These are phyloP conservation scores for Dipodascus geniculatus DNA, from an alignment of 805 yeast species.

Conservation along the genomic window DNA sequence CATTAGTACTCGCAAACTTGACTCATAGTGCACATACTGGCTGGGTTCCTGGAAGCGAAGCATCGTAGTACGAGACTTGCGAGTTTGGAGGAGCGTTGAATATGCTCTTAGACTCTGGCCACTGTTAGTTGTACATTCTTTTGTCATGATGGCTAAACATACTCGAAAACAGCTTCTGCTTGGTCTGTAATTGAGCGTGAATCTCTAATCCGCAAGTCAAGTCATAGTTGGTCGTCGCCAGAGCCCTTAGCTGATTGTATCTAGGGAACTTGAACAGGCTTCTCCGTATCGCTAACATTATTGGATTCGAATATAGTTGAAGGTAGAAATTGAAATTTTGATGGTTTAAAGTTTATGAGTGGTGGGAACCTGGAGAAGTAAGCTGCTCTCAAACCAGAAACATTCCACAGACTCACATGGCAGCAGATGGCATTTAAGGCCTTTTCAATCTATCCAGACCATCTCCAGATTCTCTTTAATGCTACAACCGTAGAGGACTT, in stretches of 20 bases:
- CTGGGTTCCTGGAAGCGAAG: constrained; percentile 86
- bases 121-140: constrained; percentile 9
- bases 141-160: constrained; percentile 2
- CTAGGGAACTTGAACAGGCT: not conserved
- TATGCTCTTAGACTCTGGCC: constrained; percentile 28
- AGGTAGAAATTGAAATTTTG: not conserved
- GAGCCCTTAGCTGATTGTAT: not conserved
- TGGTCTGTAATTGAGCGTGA: constrained; percentile 77
- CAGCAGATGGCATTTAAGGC: too few relatives aligned
- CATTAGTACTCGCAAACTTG: not conserved
- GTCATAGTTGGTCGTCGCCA: constrained; percentile 14
- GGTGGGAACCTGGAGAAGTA: not conserved
- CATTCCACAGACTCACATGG: too few relatives aligned
- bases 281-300: not conserved
- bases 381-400: too few relatives aligned
- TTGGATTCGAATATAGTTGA: not conserved
- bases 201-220: constrained; percentile 86
- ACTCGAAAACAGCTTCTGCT: constrained; percentile 62
- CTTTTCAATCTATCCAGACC: too few relatives aligned
- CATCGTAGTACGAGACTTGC: constrained; percentile 65
- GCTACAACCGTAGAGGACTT: too few relatives aligned
- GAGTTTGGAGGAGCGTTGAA: constrained; percentile 49
- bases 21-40: constrained; percentile 33
- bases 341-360: not conserved
- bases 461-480: too few relatives aligned